phyloP scores from a whole-genome alignment of 1,284 basidiomycete species.

The Moniliophthora roreri region DNA sequence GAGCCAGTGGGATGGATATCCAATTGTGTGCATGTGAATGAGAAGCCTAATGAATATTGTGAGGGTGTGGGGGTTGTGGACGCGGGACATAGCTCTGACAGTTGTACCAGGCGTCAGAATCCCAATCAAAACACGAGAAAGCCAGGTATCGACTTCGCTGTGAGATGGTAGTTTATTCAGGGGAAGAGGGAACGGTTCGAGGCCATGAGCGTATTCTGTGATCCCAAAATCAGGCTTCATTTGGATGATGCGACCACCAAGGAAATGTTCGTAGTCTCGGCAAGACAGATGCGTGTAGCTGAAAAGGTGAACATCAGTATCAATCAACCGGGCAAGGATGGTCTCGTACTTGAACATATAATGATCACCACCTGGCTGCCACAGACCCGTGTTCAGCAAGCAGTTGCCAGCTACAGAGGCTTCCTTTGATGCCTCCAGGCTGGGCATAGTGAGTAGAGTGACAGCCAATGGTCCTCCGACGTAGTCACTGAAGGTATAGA shows the following conservation, averaged over 20 bases:
- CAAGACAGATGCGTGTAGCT: conserved; percentile 32
- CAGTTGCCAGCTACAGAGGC: conserved; percentile 30
- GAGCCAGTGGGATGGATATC: conserved; percentile 36
- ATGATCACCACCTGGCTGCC: conserved; percentile 28
- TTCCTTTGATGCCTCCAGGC: conserved; percentile 23
- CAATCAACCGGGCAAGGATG: too few species aligned
- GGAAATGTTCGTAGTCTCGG: conserved; percentile 28
- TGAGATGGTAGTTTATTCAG: conserved; percentile 30
- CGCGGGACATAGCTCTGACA: conserved; percentile 25
- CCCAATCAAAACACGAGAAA: conserved; percentile 36
- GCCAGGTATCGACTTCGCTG: conserved; percentile 34
- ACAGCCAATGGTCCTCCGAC: conserved; percentile 32
- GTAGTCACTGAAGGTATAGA: conserved; percentile 27
- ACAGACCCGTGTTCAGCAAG: conserved; percentile 28
- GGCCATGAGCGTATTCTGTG: conserved; percentile 13
- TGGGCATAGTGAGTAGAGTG: conserved; percentile 26
- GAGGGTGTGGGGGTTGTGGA: conserved; percentile 37
- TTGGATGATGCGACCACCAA: conserved; percentile 25
- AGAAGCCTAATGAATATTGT: conserved; percentile 35
- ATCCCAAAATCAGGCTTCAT: conserved; percentile 16
- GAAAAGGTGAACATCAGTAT: neutral
- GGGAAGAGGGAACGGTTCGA: conserved; percentile 26
- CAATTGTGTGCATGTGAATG: conserved; percentile 33
- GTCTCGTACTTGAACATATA: conserved; percentile 28
- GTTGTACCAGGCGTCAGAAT: conserved; percentile 31